These are phyloP conservation scores for Laburnicola sp. DNA, from an alignment of 2,329 filamentous ascomycete genomes.

Conservation along the genomic window DNA sequence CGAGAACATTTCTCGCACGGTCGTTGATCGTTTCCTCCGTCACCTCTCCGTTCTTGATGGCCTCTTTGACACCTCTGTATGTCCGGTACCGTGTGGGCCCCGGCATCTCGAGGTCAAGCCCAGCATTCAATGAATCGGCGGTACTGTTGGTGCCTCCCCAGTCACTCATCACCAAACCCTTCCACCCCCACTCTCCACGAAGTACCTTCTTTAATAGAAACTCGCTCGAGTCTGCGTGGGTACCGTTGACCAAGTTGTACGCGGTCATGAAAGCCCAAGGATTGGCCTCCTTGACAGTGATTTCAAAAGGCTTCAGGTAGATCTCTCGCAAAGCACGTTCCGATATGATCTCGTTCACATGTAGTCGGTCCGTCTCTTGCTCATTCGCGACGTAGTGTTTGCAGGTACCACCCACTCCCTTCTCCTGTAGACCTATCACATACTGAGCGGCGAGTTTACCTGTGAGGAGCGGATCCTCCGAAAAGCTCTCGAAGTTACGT, in stretches of 20 bases:
- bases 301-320: conserved; percentile 60
- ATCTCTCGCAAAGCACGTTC: no score
- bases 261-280: conserved; percentile 59
- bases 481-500: no score
- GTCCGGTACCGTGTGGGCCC: conserved; percentile 64
- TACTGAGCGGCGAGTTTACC: no score
- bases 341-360: no score
- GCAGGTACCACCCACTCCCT: no score
- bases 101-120: conserved; percentile 26
- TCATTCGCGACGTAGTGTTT: no score
- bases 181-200: conserved; percentile 49
- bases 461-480: no score
- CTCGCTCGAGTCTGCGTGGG: conserved; percentile 43
- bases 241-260: conserved; percentile 16
- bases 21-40: conserved; percentile 9
- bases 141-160: conserved; percentile 67
- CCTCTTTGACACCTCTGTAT: conserved; percentile 66
- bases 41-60: conserved; percentile 56
- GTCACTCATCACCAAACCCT: conserved; percentile 62
- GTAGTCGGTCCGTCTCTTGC: no score
- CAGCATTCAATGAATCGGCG: conserved; percentile 38
- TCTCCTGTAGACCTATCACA: no score
- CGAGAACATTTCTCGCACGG: conserved; percentile 8
- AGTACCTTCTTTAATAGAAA: conserved; percentile 50
- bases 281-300: conserved; percentile 66